phyloP scores from a whole-genome alignment of 2,329 filamentous ascomycete genomes.

The Aspergillus sp. region DNA sequence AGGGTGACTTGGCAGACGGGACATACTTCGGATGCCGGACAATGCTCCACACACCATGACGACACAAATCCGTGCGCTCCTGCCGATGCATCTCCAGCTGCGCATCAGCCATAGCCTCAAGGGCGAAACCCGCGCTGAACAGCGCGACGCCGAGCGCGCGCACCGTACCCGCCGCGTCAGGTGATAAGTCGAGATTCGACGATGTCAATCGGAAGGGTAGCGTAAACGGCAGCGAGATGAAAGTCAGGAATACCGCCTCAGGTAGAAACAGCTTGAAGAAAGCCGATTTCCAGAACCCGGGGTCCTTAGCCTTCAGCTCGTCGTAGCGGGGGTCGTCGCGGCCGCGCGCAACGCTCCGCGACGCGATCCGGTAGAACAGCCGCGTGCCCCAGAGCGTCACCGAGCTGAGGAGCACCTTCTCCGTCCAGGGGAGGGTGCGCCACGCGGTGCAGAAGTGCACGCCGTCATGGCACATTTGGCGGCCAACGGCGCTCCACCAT shows the following conservation, averaged over 20 bases:
- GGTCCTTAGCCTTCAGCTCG: slow-evolving; percentile 46
- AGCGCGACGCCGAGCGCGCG: slow-evolving; percentile 52
- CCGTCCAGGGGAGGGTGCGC: slow-evolving; percentile 49
- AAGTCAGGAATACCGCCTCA: slow-evolving; percentile 55
- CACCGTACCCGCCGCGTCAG: slow-evolving; percentile 18
- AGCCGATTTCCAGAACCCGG: slow-evolving; percentile 58
- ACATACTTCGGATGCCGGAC: slow-evolving; percentile 62
- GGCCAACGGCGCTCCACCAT: slow-evolving; percentile 59
- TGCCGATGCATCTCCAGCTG: slow-evolving; percentile 54
- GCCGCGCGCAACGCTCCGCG: slow-evolving; percentile 49
- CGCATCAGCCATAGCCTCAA: slow-evolving; percentile 57
- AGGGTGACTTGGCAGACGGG: no score
- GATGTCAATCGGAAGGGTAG: slow-evolving; percentile 47
- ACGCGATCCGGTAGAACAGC: slow-evolving; percentile 54
- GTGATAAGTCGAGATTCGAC: slow-evolving; percentile 29
- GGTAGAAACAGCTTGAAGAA: slow-evolving; percentile 56
- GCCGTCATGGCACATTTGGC: slow-evolving; percentile 47
- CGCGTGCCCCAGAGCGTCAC: slow-evolving; percentile 59
- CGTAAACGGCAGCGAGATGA: slow-evolving; percentile 58
- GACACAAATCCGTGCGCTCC: slow-evolving; percentile 44
- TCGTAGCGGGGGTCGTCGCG: slow-evolving; percentile 57
- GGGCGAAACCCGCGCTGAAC: slow-evolving; percentile 55
- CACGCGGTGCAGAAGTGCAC: slow-evolving; percentile 48
- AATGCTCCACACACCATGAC: slow-evolving; percentile 60
- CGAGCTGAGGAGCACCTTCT: slow-evolving; percentile 55